Base-by-base conservation (phyloP, 2,329 filamentous ascomycete genomes). In the Pseudofabraea citricarpa region DNA sequence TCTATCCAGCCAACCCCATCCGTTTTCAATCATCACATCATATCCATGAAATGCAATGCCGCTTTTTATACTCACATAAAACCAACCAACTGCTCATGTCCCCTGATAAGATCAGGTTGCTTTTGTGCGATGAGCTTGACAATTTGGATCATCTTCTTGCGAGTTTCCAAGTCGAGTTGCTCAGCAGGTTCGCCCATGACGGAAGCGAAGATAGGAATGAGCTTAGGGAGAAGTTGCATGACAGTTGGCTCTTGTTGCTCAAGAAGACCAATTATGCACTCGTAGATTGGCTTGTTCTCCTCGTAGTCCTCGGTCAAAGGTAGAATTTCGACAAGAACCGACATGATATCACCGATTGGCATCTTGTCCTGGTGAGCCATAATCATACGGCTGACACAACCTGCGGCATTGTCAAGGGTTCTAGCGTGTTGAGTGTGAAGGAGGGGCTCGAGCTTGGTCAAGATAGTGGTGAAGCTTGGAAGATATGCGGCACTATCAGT, bases 271-370 rank as follows among this genome's bases (percentile, higher is more conserved):
- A 87, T 84, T 58, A 98, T 84, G 79, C 90, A 94, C 64, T 85
- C 79, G 70, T 85, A 98, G 47, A 97, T 83, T 7, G 93, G 90
- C 58, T 88, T 87, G 69, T 98, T 97, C 78, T 97, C 93, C 67
- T 96, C 90, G 57, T 80, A 97, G 65, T 97, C 93, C 62, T 95
- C 90, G 65, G 87, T 87, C 50, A 97, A 74, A 8, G 93, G 93
- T 27, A 97, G 77, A 21, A 90, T 77, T 48, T 79, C 77, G 44
- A 94, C 77, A 21, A 97, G 70, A 1, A 81, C 81, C 20, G 91
- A 90, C 2, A 98, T 77, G 16, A 95, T 87, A 47, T 95, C 83
- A 29, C 76, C 69, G 41, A 95, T 76, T 15, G 91, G 90, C 8
- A 94, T 83, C 54, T 79, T 79, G 55, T 91, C 82, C n/a, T 87